Evolutionary conservation across 345 rosid genomes (phyloP), one percentile per base, ranked within the genome.

Genomic region (Brassica rapa): DNA sequence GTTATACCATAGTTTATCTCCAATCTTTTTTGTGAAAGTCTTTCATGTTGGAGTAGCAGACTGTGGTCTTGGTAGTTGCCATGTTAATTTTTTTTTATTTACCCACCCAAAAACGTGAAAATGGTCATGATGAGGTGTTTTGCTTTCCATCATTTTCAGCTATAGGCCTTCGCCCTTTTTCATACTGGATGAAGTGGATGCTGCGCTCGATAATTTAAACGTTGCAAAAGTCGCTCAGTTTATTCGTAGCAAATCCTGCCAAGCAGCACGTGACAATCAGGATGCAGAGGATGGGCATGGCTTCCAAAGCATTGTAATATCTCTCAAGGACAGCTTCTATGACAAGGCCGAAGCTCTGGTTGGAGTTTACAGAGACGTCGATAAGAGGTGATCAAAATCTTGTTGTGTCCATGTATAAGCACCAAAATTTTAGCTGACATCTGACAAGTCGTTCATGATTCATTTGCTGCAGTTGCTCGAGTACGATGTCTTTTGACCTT

Each of bases 111-210:
- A 56, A 56, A 19, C 62, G 27, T 56, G 3, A 56, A 21, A 56
- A 56, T 21, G 62, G 62, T 21, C 12, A 21, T 79, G 29, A 79
- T 59, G 59, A 53, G 14, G 32, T 21, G 62, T 33, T 55, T 46
- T 33, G 12, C 11, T 75, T 57, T 65, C 33, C 43, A 21, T 10
- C 70, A 7, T 69, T 64, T 64, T 53, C 83, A 95, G 99, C 88
- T 94, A 86, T 84, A 88, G 85, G 82, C 99, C 99, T 33, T 95
- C 99, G 0, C 98, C 99, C 0, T 95, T 95, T 80, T 93, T 91
- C 86, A 95, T 95, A 81, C 80, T 95, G 83, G 99, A 93, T 66
- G 99, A 93, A 81, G 99, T 95, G 10, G 99, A 95, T 77, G 99
- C 98, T 29, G 99, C 98, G 21, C 84, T 95, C 74, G 98, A 95